phyloP scores from a whole-genome alignment of 169 alveolate genomes.

The Plasmodium cynomolgi region DNA sequence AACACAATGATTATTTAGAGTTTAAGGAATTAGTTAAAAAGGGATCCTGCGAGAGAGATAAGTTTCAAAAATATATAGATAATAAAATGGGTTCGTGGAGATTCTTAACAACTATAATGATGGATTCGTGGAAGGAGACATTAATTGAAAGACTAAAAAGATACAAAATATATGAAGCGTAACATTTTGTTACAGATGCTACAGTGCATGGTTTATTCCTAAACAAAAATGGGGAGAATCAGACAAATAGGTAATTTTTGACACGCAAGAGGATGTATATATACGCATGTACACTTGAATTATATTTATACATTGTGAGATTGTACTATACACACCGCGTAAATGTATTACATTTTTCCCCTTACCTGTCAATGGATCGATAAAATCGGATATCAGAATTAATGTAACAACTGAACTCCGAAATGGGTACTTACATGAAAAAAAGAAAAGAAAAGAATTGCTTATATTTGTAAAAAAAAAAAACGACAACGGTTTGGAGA shows the following conservation, averaged over 20 bases:
- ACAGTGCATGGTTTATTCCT: background rate
- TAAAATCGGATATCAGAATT: background rate
- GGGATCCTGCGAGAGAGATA: background rate
- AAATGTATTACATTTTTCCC: background rate
- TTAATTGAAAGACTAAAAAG: background rate
- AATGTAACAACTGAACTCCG: background rate
- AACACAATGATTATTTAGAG: background rate
- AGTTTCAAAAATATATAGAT: background rate
- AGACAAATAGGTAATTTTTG: background rate
- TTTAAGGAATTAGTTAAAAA: background rate
- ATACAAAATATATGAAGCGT: background rate
- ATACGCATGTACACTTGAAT: background rate
- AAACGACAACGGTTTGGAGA: no score
- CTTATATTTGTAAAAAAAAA: background rate
- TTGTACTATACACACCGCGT: background rate
- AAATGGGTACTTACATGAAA: background rate
- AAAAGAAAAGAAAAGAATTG: background rate
- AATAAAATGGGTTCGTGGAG: background rate
- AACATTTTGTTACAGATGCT: background rate
- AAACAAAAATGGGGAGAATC: background rate
- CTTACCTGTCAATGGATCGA: background rate
- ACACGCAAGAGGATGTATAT: background rate
- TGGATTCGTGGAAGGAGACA: background rate
- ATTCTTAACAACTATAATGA: background rate
- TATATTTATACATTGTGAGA: no score